Conservation (phyloP, 805 yeast species). For the Candida stauntonica region DNA sequence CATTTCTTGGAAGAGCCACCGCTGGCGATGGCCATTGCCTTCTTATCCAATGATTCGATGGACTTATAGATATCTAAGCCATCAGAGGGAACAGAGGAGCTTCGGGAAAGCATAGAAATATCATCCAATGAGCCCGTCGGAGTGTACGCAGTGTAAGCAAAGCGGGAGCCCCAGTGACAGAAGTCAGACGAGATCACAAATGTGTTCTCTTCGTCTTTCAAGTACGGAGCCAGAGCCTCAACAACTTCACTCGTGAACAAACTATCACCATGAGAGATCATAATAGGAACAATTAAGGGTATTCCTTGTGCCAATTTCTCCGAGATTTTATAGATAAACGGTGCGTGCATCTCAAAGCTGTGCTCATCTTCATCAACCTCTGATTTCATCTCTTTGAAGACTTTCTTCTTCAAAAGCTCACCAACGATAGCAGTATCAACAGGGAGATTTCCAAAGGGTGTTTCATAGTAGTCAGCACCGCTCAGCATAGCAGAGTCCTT, state of each 20-base stretch:
- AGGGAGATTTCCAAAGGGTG: conserved; percentile 76
- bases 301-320: conserved; percentile 28
- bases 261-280: conserved; percentile 62
- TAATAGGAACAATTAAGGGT: conserved; percentile 67
- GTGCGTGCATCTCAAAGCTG: conserved; percentile 92
- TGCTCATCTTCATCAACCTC: conserved; percentile 81
- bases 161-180: conserved; percentile 87
- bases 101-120: conserved; percentile 9
- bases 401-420: conserved; percentile 33
- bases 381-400: conserved; percentile 51
- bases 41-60: conserved; percentile 67
- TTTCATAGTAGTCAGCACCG: conserved; percentile 52
- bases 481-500: conserved; percentile 53
- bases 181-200: conserved; percentile 87
- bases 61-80: conserved; percentile 57
- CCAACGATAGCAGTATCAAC: conserved; percentile 52
- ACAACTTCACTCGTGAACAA: conserved; percentile 43
- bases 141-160: conserved; percentile 53
- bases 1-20: conserved; percentile 55
- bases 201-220: conserved; percentile 51
- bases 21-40: conserved; percentile 63
- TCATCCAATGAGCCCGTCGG: conserved; percentile 17
- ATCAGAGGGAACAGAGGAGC: conserved; percentile 4
- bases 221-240: conserved; percentile 43
- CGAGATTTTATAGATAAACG: conserved; percentile 55